Percentiles rank a stretch among this genome's conserved stretches.
Evolutionary conservation across 768 basidiomycete genomes (phyloP).

Genomic region (Chlorophyllum brunneum): DNA sequence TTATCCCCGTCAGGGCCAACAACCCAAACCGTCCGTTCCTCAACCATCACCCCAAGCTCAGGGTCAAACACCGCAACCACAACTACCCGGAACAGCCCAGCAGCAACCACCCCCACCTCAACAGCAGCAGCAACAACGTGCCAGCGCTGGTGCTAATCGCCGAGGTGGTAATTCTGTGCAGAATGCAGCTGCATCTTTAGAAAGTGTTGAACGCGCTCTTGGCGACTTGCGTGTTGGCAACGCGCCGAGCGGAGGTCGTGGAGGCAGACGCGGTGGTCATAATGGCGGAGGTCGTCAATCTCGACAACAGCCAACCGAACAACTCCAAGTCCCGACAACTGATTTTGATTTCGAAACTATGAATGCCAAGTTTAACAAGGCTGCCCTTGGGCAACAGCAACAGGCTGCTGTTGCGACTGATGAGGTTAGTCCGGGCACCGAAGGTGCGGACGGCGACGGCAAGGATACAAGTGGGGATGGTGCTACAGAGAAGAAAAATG

Average conservation of each 20-base stretch:
- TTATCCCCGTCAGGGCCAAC: slow-evolving; percentile 18
- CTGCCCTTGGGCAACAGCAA: slow-evolving; percentile 34
- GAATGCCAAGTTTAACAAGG: slow-evolving; percentile 82
- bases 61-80: slow-evolving; percentile 18
- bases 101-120: slow-evolving; percentile 9
- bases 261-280: slow-evolving; percentile 25
- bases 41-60: slow-evolving; percentile 19
- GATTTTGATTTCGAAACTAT: slow-evolving; percentile 82
- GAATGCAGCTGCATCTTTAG: slow-evolving; percentile 69
- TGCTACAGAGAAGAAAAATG: slow-evolving; percentile 29
- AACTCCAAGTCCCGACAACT: slow-evolving; percentile 65
- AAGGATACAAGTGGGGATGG: slow-evolving; percentile 19
- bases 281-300: slow-evolving; percentile 17
- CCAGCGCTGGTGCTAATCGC: slow-evolving; percentile 9
- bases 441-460: slow-evolving; percentile 16
- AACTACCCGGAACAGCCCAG: slow-evolving; percentile 7
- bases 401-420: slow-evolving; percentile 24
- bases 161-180: slow-evolving; percentile 48
- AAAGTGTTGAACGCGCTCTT: slow-evolving; percentile 57
- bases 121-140: slow-evolving; percentile 19
- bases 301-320: slow-evolving; percentile 20
- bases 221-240: slow-evolving; percentile 46
- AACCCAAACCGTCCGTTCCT: slow-evolving; percentile 22
- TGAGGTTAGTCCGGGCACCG: slow-evolving; percentile 26
- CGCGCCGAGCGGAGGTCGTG: slow-evolving; percentile 19